Evolutionary conservation across 2,329 filamentous ascomycete genomes (phyloP).

Genomic region (Xylaria polymorpha): DNA sequence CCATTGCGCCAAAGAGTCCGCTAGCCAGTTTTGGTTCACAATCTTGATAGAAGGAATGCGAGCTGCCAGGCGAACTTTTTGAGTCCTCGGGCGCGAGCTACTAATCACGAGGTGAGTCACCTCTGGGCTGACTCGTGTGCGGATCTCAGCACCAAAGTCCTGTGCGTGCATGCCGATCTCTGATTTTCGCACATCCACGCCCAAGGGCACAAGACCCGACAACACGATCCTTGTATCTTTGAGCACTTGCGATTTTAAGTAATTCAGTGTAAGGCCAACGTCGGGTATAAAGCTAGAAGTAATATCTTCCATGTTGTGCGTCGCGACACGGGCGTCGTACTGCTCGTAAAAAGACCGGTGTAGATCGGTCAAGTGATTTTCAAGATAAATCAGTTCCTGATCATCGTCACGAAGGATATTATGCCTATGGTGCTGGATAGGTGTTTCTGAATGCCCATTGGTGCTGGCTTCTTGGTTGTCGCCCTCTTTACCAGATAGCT

Average conservation of each 20-base stretch:
- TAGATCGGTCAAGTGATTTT: conserved; percentile 78
- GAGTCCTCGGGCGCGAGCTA: conserved; percentile 78
- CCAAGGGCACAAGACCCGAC: conserved; percentile 88
- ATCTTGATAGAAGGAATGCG: conserved; percentile 86
- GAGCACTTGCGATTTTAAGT: conserved; percentile 82
- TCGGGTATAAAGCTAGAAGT: conserved; percentile 75
- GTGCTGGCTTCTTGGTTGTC: conserved; percentile 55
- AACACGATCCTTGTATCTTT: conserved; percentile 83
- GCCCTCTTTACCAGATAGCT: conserved; percentile 54
- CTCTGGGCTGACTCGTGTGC: conserved; percentile 67
- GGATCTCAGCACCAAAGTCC: conserved; percentile 80
- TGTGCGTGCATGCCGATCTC: conserved; percentile 90
- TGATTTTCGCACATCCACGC: conserved; percentile 79
- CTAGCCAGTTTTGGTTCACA: conserved; percentile 90
- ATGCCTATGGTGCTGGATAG: conserved; percentile 64
- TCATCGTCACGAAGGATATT: conserved; percentile 90
- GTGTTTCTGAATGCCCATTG: conserved; percentile 48
- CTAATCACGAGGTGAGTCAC: conserved; percentile 82
- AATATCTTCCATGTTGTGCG: conserved; percentile 59
- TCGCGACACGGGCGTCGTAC: conserved; percentile 73
- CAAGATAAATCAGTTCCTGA: conserved; percentile 79
- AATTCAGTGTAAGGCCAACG: conserved; percentile 83
- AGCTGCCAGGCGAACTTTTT: conserved; percentile 89
- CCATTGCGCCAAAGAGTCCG: conserved; percentile 88
- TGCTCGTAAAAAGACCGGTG: conserved; percentile 85